Base-by-base conservation (phyloP, 345 rosid species). In the Moringa oleifera region DNA sequence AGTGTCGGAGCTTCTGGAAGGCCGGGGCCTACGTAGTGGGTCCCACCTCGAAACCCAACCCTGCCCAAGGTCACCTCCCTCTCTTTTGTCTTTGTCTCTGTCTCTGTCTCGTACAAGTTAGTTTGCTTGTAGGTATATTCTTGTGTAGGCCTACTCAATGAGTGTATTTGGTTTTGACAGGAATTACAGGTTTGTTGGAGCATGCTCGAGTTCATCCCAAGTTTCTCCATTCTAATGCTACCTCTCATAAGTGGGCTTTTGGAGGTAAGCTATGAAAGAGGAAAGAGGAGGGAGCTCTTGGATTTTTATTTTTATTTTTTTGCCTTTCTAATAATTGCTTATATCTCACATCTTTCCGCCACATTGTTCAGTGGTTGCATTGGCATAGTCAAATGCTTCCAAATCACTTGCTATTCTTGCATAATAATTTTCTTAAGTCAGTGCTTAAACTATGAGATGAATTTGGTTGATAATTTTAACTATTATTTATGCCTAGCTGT, bases 161-260 rank as follows among this genome's bases (percentile, higher is more conserved):
- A 21, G 24, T 53, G 24, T 47, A 47, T 1, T 57, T 64, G 49
- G 45, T 18, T 54, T 45, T 53, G 28, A 59, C 46, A 36, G 22
- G 58, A 23, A 55, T 55, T 69, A 23, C 65, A 93, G 98, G 73
- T 57, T 36, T 69, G 58, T 53, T 94, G 77, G 97, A 94, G 74
- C 91, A 90, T 73, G 97, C 99, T 21, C 85, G 97, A 59, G 85
- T 94, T 23, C 95, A 94, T 76, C 97, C 96, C 15, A 90, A 90
- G 79, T 90, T 94, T 81, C 89, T 94, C 59, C 97, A 94, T 63
- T 94, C 97, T 4, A 94, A 94, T 85, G 99, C 99, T 46, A 90
- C 99, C 71, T 94, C 99, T 46, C 99, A 94, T 69, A 94, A 94
- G 68, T 90, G 97, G 99, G 95, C 95, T n/a, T 88, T 94, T 77